Base-by-base conservation (phyloP, 768 basidiomycete species). In the Myochromella boudieri region DNA sequence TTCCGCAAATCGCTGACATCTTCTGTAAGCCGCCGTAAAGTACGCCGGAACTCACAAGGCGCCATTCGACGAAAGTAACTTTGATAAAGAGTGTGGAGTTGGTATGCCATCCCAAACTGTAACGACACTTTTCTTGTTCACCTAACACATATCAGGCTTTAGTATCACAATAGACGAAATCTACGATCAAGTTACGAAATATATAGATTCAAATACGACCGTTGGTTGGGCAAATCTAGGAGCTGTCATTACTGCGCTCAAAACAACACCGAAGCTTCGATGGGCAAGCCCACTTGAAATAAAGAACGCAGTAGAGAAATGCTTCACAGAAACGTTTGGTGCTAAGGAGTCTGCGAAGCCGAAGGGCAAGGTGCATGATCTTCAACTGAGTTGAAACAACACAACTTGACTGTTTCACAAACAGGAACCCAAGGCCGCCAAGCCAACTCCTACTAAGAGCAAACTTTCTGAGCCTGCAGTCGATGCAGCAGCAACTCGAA, bases 241-340 rank as follows among this genome's bases (percentile, higher is more conserved):
- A 28, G 67, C 80, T 20, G 76, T 75, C 10, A 80, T 91, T 51
- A 78, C 79, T 17, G 77, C 74, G 0, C 70, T 90, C 31, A 90
- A 85, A 66, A 69, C 60, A 34, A 73, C 72, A 3, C 75, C 84
- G 11, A 75, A 75, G 27, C 65, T 94, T 28, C 81, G 87, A 42
- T 95, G 93, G 91, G 92, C 88, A 5, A 82, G 71, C 54, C 81
- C 91, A 0, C 74, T 95, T 4, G 91, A 94, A 32, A 72, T 94
- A 32, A 95, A 97, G 73, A 87, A 80, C 41, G 73, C 85, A 0
- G 82, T 85, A 1, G 93, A 95, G 62, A 72, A 74, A 22, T 77
- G 76, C 3, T 91, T 91, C 54, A 63, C 65, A 1, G 76, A 79
- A 37, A 73, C 64, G 26, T 93, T 92, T 63, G 93, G 94, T 6